phyloP scores from a whole-genome alignment of 768 basidiomycete species.

The Artomyces pyxidatus region DNA sequence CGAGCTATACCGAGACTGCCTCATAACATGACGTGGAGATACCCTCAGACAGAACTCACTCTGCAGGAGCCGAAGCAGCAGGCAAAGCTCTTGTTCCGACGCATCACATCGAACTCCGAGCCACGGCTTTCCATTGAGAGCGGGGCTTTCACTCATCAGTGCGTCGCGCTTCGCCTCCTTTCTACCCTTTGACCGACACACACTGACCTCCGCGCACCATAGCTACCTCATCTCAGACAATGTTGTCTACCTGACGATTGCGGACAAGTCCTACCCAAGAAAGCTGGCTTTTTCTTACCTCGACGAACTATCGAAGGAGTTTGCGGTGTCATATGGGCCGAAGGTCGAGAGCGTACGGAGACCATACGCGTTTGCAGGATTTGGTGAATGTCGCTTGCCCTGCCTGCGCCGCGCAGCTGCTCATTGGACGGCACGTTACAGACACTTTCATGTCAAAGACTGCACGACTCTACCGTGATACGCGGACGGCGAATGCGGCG shows the following conservation, averaged over 20 bases:
- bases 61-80: constrained; percentile 98
- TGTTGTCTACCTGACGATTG: constrained; percentile 91
- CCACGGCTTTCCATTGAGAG: constrained; percentile 96
- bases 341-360: constrained; percentile 89
- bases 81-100: constrained; percentile 91
- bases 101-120: constrained; percentile 90
- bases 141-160: constrained; percentile 95
- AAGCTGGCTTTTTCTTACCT: constrained; percentile 97
- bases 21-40: no score
- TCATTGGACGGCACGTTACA: constrained; percentile 24
- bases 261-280: constrained; percentile 94
- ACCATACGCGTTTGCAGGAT: constrained; percentile 99
- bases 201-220: not conserved
- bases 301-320: constrained; percentile 95
- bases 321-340: constrained; percentile 83
- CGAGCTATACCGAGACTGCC: constrained; percentile 1
- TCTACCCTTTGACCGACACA: not conserved
- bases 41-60: constrained; percentile 78
- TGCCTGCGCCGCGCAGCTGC: constrained; percentile 1
- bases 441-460: constrained; percentile 99
- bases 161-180: constrained; percentile 24
- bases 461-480: constrained; percentile 89
- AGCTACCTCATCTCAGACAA: constrained; percentile 95
- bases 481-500: constrained; percentile 72
- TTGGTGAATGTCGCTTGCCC: constrained; percentile 51